phyloP scores from a whole-genome alignment of 352 stramenopile genomes.

The Pythium graminicola region DNA sequence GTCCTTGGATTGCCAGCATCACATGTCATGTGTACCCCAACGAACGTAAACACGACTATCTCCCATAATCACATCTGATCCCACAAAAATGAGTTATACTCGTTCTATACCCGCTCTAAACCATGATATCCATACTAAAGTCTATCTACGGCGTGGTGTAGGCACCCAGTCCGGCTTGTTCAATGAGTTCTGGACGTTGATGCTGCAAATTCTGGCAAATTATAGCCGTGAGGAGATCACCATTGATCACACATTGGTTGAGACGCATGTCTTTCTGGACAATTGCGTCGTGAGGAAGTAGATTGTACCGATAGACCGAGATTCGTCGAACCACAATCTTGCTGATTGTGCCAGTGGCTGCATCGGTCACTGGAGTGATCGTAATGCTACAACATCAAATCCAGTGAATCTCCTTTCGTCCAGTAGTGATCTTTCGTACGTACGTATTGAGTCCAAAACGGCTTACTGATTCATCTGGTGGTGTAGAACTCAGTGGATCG shows the following conservation, averaged over 20 bases:
- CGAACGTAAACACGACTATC: constrained; percentile 9
- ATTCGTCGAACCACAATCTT: constrained; percentile 23
- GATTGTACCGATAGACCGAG: constrained; percentile 21
- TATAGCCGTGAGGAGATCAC: constrained; percentile 22
- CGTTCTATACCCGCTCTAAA: too few relatives aligned
- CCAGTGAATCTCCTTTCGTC: too few relatives aligned
- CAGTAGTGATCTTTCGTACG: too few relatives aligned
- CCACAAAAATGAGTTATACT: too few relatives aligned
- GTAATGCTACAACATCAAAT: constrained; percentile 5
- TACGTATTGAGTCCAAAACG: constrained; percentile 23
- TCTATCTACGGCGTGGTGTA: constrained; percentile 1
- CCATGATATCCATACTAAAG: too few relatives aligned
- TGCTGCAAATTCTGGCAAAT: constrained; percentile 22
- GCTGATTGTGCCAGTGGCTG: constrained; percentile 11
- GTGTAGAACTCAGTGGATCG: constrained; percentile 30
- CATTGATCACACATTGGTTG: constrained; percentile 21
- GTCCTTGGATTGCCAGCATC: too few relatives aligned
- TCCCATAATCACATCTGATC: constrained; percentile 3
- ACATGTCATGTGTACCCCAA: background rate
- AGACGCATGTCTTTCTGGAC: constrained; percentile 24
- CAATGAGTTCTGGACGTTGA: constrained; percentile 15
- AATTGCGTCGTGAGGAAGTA: constrained; percentile 15
- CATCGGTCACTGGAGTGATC: constrained; percentile 17
- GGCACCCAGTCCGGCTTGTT: constrained; percentile 9
- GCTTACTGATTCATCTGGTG: constrained; percentile 11